phyloP scores from a whole-genome alignment of 441 rosid genomes.

The Eruca vesicaria region DNA sequence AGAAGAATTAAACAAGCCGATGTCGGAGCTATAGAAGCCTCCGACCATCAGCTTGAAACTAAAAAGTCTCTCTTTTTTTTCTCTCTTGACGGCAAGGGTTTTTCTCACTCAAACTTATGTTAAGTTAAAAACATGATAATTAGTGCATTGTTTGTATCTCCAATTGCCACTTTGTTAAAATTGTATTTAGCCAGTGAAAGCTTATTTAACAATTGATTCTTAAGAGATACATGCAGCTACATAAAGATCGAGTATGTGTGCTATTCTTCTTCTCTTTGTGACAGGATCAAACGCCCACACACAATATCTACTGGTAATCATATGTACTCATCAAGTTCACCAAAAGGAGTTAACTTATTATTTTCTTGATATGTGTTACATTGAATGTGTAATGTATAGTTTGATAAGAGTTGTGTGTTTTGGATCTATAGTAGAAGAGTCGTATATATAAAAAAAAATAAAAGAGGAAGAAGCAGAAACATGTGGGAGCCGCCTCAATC shows the following conservation, averaged over 20 bases:
- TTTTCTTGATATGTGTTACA: neutral
- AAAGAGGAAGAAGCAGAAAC: slow-evolving; percentile 33
- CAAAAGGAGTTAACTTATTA: neutral
- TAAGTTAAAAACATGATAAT: too few species aligned
- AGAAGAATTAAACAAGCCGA: too few species aligned
- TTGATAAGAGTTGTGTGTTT: too few species aligned
- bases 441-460: too few species aligned
- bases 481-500: slow-evolving; percentile 34
- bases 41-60: too few species aligned
- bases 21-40: too few species aligned
- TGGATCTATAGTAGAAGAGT: too few species aligned
- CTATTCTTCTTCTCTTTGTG: slow-evolving; percentile 8
- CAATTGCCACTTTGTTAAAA: neutral
- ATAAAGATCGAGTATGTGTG: neutral
- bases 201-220: neutral
- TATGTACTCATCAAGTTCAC: neutral
- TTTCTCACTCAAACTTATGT: too few species aligned
- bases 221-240: too few species aligned
- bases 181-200: neutral
- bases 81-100: too few species aligned
- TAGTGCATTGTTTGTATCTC: neutral
- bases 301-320: neutral
- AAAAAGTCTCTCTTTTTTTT: too few species aligned
- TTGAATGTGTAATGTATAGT: neutral
- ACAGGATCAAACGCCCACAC: slow-evolving; percentile 7